Percentiles rank a stretch among this genome's conserved stretches.
These are phyloP conservation scores for Canavalia ensiformis DNA, from an alignment of 306 rosid species.

Conservation along the genomic window DNA sequence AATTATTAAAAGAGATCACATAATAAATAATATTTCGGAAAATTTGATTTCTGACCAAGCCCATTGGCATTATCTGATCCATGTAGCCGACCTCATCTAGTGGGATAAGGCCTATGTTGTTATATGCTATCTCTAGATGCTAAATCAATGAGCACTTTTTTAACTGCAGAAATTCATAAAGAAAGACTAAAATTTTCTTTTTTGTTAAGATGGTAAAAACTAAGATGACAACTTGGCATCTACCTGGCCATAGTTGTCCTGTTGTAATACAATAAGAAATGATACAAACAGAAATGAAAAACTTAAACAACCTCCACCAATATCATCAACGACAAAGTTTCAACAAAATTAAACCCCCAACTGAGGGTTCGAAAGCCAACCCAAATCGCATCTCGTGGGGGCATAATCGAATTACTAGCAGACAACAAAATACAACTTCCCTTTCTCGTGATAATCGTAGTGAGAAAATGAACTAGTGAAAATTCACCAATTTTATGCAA, in stretches of 20 bases:
- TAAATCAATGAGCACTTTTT: neutral
- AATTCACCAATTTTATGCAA: constrained; percentile 1
- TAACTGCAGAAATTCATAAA: neutral
- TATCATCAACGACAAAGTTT: neutral
- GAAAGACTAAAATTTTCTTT: neutral
- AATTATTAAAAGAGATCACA: no score
- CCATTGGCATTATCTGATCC: neutral
- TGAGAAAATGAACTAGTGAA: constrained; percentile 10
- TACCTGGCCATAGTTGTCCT: neutral
- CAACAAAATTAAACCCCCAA: constrained; percentile 13
- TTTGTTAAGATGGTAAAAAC: neutral
- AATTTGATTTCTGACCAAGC: no score
- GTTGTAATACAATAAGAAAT: neutral
- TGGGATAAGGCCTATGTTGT: no score
- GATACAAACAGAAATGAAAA: constrained; percentile 30
- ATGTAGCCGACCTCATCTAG: no score
- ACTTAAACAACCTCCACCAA: neutral
- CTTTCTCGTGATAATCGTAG: constrained; percentile 2
- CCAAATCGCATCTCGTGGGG: constrained; percentile 1
- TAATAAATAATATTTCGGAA: no score
- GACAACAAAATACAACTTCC: constrained; percentile 25
- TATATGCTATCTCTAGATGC: constrained; percentile 18
- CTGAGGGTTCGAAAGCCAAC: neutral
- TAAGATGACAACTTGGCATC: neutral
- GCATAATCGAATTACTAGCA: neutral